Percentiles rank a stretch among this genome's conserved stretches.
phyloP scores from a whole-genome alignment of 225 moss, liverwort and hornwort species.

The Thuidium tamariscinum region DNA sequence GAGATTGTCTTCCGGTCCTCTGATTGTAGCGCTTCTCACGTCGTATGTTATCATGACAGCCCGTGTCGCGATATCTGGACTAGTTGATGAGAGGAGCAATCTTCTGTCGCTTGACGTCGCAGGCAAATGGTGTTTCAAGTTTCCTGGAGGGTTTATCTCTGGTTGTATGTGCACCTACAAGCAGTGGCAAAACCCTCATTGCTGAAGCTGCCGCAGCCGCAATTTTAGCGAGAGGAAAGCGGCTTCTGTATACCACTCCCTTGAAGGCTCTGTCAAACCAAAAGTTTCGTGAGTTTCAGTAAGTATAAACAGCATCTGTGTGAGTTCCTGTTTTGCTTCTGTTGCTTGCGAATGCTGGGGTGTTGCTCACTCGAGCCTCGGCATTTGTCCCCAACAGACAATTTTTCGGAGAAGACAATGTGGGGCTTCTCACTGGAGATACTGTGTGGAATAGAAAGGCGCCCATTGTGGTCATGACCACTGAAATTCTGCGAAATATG shows the following conservation, averaged over 20 bases:
- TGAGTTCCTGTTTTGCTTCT: not conserved
- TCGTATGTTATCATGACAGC: not conserved
- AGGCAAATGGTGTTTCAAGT: conserved; percentile 22
- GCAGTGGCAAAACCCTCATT: conserved; percentile 82
- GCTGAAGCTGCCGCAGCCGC: conserved; percentile 84
- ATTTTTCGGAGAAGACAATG: conserved; percentile 69
- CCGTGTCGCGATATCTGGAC: not conserved
- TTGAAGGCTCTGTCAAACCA: conserved; percentile 84
- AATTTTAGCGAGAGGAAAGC: conserved; percentile 50
- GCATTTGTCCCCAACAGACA: conserved; percentile 8
- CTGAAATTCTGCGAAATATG: conserved; percentile 91
- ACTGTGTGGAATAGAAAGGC: conserved; percentile 63
- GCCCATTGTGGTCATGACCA: conserved; percentile 79
- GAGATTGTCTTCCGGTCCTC: not conserved
- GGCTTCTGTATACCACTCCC: conserved; percentile 34
- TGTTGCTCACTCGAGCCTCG: not conserved
- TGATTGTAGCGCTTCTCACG: not conserved
- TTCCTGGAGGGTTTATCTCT: conserved; percentile 70
- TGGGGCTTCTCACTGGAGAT: conserved; percentile 28
- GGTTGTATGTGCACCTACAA: conserved; percentile 88
- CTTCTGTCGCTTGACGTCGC: conserved; percentile 2
- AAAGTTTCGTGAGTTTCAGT: conserved; percentile 75
- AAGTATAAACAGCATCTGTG: not conserved
- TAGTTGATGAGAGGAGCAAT: not conserved
- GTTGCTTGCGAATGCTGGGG: not conserved